phyloP scores from a whole-genome alignment of 768 basidiomycete genomes.

The Tulasnella sp. region DNA sequence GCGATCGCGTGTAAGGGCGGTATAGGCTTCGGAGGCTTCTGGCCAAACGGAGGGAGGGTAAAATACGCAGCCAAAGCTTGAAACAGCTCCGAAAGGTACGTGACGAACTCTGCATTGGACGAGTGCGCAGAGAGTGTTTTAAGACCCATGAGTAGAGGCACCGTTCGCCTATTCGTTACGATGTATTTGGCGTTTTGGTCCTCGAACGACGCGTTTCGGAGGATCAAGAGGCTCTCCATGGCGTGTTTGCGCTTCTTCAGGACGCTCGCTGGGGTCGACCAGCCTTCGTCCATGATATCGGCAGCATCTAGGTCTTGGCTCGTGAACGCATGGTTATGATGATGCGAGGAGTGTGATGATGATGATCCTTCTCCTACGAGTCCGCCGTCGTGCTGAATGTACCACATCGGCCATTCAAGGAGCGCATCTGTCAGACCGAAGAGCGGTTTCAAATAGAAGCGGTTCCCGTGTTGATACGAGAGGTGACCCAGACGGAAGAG shows the following conservation, averaged over 20 bases:
- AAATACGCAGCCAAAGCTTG: constrained; percentile 44
- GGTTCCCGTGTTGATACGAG: constrained; percentile 53
- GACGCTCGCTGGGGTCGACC: constrained; percentile 40
- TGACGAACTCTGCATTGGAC: constrained; percentile 59
- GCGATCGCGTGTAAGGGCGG: constrained; percentile 46
- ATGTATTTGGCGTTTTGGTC: constrained; percentile 57
- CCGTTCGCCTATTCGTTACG: constrained; percentile 44
- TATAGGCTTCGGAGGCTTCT: constrained; percentile 29
- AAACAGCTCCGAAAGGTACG: constrained; percentile 60
- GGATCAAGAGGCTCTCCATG: constrained; percentile 71
- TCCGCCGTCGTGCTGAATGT: constrained; percentile 48
- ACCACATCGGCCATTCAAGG: constrained; percentile 85
- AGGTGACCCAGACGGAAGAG: constrained; percentile 74
- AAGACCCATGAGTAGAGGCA: constrained; percentile 53
- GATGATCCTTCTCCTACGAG: constrained; percentile 18
- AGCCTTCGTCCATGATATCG: constrained; percentile 29
- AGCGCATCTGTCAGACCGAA: constrained; percentile 75
- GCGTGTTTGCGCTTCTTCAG: constrained; percentile 54
- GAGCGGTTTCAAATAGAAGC: constrained; percentile 57
- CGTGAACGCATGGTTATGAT: background rate
- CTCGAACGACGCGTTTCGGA: constrained; percentile 70
- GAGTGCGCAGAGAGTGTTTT: constrained; percentile 49
- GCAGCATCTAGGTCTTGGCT: background rate
- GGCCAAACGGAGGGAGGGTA: constrained; percentile 30
- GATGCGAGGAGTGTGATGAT: constrained; percentile 25